phyloP scores from a whole-genome alignment of 2,329 filamentous ascomycete genomes.

The Neocucurbitaria cava region DNA sequence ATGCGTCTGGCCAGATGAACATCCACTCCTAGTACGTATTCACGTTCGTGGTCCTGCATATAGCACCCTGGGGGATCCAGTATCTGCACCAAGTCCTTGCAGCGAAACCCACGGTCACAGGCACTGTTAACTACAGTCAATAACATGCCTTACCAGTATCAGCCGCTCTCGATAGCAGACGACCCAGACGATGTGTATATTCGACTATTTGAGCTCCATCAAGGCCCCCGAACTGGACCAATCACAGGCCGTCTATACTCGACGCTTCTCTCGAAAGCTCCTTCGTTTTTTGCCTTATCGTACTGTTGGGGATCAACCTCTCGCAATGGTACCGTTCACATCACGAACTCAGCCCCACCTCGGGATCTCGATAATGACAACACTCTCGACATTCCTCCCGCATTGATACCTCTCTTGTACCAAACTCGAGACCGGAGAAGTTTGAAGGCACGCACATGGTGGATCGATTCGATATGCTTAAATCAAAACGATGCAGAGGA shows the following conservation, averaged over 20 bases:
- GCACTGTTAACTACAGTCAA: background rate
- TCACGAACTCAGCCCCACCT: background rate
- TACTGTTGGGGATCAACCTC: conserved; percentile 1
- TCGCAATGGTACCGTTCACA: background rate
- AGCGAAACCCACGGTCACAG: background rate
- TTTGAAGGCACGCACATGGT: background rate
- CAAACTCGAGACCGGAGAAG: background rate
- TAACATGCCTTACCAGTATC: conserved; percentile 1
- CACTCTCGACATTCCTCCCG: conserved; percentile 2
- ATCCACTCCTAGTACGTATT: background rate
- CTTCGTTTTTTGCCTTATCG: conserved; percentile 5
- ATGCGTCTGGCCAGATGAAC: background rate
- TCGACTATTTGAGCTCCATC: conserved; percentile 6
- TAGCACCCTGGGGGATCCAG: no score
- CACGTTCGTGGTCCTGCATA: no score
- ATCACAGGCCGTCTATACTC: conserved; percentile 1
- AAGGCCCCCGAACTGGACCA: background rate
- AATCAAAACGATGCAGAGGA: conserved; percentile 10
- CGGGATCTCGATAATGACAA: background rate
- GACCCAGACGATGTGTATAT: conserved; percentile 6
- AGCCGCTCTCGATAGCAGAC: background rate
- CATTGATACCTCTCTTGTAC: conserved; percentile 12
- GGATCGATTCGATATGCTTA: conserved; percentile 16
- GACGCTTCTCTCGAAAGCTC: conserved; percentile 6
- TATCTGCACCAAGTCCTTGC: no score